Base-by-base conservation (phyloP, 805 yeast species). In the Geotrichum ghanense region DNA sequence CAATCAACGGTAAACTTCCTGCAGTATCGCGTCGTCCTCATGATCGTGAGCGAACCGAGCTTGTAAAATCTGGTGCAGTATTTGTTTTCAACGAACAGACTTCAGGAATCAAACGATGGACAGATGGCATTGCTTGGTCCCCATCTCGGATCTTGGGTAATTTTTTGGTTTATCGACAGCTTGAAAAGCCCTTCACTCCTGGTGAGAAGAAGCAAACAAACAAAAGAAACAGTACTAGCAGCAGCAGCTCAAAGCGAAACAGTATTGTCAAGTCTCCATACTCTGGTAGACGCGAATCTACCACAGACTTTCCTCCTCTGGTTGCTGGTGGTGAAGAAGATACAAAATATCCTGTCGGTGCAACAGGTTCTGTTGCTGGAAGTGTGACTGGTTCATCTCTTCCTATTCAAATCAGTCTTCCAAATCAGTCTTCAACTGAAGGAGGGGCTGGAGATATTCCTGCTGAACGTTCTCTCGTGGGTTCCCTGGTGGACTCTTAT, bases 101-200 rank as follows among this genome's bases (percentile, higher is more conserved):
- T 10, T 79, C 89, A 0, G 88, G 90, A 2, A 88, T 89, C 50
- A 84, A 83, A 60, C 71, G 97, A 49, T 89, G 97, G 97, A 89
- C 97, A 1, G 97, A 89, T 58, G 95, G 96, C n/a, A 76, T 85
- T 12, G 71, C 89, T 12, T 89, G 97, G 97, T 79, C 89, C 2
- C 95, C 97, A 0, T 82, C 94, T 1, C 70, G 97, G 43, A 87
- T 89, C 35, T 70, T 87, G 22, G 95, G 95, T 3, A 71, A 92
- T 49, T 89, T 89, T 56, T 67, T 89, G 26, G 80, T 89, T 9
- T 89, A 89, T 62, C 74, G 95, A 22, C 94, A 88, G 59, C 61
- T 77, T 27, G 76, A 74, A 51, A 66, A 67, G 51, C 70, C 75
- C 0, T 53, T 68, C 12, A 58, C 60, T 26, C 72, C 71, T 24